Evolutionary conservation across 306 rosid species (phyloP).

Genomic region (Castanea sativa): DNA sequence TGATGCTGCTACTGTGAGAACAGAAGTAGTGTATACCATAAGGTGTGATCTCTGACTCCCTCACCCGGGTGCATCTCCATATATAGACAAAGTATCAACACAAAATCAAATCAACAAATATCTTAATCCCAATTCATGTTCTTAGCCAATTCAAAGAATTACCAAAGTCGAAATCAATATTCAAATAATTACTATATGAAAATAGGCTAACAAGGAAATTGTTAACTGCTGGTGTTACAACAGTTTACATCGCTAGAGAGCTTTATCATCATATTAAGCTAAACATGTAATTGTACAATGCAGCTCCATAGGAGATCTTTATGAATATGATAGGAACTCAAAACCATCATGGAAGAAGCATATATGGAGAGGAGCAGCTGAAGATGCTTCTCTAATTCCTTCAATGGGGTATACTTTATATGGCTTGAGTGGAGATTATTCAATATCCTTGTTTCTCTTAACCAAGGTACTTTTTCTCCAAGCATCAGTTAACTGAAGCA

Average conservation of each 20-base stretch:
- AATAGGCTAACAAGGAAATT: not conserved
- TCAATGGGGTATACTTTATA: constrained; percentile 50
- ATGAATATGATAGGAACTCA: constrained; percentile 72
- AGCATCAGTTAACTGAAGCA: not conserved
- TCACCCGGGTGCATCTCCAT: not conserved
- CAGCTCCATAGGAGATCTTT: constrained; percentile 88
- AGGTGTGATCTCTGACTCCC: constrained; percentile 54
- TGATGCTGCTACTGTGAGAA: constrained; percentile 59
- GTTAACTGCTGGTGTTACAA: not conserved
- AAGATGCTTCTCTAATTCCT: constrained; percentile 49
- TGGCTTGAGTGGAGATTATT: constrained; percentile 60
- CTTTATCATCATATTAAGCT: constrained; percentile 10
- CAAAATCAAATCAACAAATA: not conserved
- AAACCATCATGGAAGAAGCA: constrained; percentile 93
- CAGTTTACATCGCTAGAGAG: not conserved
- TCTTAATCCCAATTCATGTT: not conserved
- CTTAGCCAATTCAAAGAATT: not conserved
- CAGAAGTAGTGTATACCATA: constrained; percentile 76
- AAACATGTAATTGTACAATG: constrained; percentile 23
- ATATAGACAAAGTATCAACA: not conserved
- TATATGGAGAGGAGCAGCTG: constrained; percentile 57
- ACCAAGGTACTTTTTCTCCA: constrained; percentile 57
- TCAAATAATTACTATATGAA: not conserved
- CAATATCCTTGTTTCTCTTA: constrained; percentile 80
- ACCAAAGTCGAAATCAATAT: not conserved